Percentiles rank a stretch among this genome's conserved stretches.
Evolutionary conservation across 768 basidiomycete species (phyloP).

Genomic region (Auriscalpium orientale): DNA sequence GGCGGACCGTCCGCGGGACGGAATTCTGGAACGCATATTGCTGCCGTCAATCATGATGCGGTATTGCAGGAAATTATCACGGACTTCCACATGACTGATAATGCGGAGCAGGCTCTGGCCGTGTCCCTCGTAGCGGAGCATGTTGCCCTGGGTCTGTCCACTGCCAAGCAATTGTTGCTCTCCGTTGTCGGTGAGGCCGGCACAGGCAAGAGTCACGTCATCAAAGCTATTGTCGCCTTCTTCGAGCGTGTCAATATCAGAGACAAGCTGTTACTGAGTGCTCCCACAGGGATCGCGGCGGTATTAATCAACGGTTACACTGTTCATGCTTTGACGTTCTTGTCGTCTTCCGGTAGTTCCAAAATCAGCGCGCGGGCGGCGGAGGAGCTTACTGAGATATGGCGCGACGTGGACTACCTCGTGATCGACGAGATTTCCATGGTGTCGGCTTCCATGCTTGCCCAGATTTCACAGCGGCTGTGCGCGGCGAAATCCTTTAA

Average conservation of each 20-base stretch:
- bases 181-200: background rate
- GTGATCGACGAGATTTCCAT: too few species aligned
- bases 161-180: background rate
- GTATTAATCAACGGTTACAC: too few species aligned
- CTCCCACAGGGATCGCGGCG: too few species aligned
- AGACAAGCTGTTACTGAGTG: background rate
- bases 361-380: too few species aligned
- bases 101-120: background rate
- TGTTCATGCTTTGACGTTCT: too few species aligned
- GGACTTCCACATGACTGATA: background rate
- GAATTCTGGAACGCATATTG: background rate
- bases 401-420: too few species aligned
- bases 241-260: background rate
- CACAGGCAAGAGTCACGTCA: background rate
- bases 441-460: too few species aligned
- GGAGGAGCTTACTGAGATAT: too few species aligned
- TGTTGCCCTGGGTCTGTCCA: background rate
- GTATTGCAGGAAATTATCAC: background rate
- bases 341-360: too few species aligned
- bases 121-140: background rate
- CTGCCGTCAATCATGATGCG: background rate
- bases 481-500: too few species aligned
- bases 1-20: too few species aligned
- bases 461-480: too few species aligned
- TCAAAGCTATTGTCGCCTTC: background rate